These are phyloP conservation scores for Scheffersomyces lignicola DNA, from an alignment of 1,139 yeast genomes.

Conservation along the genomic window DNA sequence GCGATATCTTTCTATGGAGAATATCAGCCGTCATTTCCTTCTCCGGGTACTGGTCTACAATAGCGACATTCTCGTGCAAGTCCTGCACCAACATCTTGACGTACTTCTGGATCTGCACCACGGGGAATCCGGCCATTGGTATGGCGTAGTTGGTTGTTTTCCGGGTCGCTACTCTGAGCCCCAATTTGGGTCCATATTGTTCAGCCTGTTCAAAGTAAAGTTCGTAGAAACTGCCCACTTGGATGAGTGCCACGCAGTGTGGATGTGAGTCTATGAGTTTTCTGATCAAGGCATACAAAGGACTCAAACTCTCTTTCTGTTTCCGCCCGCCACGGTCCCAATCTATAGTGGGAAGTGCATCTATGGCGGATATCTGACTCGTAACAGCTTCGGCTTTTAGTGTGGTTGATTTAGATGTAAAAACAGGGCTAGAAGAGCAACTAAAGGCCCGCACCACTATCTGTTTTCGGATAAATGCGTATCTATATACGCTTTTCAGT, in stretches of 20 bases:
- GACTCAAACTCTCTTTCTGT: constrained; percentile 29
- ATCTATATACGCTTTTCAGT: too few relatives aligned
- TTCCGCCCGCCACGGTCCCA: constrained; percentile 49
- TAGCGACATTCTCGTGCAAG: constrained; percentile 68
- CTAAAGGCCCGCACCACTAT: background rate
- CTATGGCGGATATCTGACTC: too few relatives aligned
- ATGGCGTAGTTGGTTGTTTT: constrained; percentile 49
- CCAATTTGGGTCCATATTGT: constrained; percentile 66
- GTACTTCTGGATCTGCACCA: constrained; percentile 67
- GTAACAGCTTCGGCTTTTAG: background rate
- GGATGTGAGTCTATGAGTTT: constrained; percentile 41
- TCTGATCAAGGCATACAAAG: constrained; percentile 36
- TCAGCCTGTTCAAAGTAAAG: constrained; percentile 87
- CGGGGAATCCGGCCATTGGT: constrained; percentile 93
- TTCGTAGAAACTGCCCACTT: constrained; percentile 89
- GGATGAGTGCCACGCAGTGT: constrained; percentile 77
- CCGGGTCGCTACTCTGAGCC: constrained; percentile 48
- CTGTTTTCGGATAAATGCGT: too few relatives aligned
- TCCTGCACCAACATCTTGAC: constrained; percentile 72
- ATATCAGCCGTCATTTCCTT: constrained; percentile 26
- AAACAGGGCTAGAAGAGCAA: too few relatives aligned
- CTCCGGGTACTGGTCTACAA: constrained; percentile 66
- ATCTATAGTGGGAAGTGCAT: constrained; percentile 9
- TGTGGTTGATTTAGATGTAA: background rate
- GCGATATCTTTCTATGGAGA: constrained; percentile 67